These are phyloP conservation scores for Syncephalastrum sp. DNA, from an alignment of 371 early-diverging fungal species.

Conservation along the genomic window DNA sequence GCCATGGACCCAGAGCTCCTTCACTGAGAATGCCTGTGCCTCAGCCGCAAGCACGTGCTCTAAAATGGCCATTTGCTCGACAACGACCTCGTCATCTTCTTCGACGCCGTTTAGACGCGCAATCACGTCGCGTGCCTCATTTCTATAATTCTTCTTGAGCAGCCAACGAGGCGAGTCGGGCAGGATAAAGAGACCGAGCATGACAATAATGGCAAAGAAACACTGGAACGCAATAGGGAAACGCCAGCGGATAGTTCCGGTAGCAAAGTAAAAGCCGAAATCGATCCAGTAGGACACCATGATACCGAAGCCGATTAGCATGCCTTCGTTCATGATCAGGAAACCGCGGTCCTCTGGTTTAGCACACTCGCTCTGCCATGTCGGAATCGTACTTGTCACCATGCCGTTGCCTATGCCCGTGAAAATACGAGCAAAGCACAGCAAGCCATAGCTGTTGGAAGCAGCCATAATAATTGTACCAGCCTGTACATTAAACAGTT, in stretches of 20 bases:
- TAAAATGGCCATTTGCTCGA: constrained; percentile 42
- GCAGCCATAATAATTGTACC: constrained; percentile 44
- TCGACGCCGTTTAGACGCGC: constrained; percentile 38
- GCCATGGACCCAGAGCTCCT: constrained; percentile 39
- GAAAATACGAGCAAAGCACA: constrained; percentile 49
- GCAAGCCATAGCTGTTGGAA: constrained; percentile 32
- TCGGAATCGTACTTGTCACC: constrained; percentile 43
- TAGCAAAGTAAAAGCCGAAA: constrained; percentile 38
- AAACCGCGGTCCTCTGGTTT: constrained; percentile 18
- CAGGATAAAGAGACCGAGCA: constrained; percentile 41
- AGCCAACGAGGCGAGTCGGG: constrained; percentile 65
- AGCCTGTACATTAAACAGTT: constrained; percentile 6
- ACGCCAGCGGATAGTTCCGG: constrained; percentile 45
- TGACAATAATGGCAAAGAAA: constrained; percentile 45
- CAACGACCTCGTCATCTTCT: constrained; percentile 26
- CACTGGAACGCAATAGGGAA: constrained; percentile 53
- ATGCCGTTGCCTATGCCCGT: constrained; percentile 58
- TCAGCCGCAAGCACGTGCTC: constrained; percentile 40
- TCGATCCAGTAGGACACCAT: constrained; percentile 45
- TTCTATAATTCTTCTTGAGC: constrained; percentile 35
- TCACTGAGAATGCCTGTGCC: constrained; percentile 23
- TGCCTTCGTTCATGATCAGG: constrained; percentile 21
- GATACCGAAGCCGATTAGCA: constrained; percentile 20
- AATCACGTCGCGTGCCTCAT: constrained; percentile 38
- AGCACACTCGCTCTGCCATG: constrained; percentile 20